Evolutionary conservation across 2,329 filamentous ascomycete genomes (phyloP).

Genomic region (Colletotrichum sp.): DNA sequence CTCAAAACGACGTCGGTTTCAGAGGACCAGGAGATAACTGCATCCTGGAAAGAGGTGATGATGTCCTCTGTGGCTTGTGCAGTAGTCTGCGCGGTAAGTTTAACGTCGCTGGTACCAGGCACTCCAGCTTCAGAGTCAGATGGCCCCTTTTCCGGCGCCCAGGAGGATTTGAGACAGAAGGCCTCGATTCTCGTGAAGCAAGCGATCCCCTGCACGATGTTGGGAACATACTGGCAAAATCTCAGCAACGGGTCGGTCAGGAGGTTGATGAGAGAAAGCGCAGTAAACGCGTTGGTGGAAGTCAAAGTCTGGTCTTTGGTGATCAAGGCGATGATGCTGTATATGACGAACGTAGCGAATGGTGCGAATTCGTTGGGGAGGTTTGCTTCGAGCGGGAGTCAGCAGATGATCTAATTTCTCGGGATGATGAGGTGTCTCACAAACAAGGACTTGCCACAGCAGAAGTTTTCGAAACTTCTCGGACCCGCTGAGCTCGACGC

Average conservation of each 20-base stretch:
- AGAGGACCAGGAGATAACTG: conserved; percentile 15
- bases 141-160: not conserved
- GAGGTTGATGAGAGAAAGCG: conserved; percentile 24
- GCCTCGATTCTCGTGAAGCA: not conserved
- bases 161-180: not conserved
- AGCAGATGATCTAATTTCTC: not conserved
- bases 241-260: conserved; percentile 21
- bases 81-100: not conserved
- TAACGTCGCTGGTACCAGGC: not conserved
- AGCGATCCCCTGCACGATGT: not conserved
- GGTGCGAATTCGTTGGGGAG: not conserved
- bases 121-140: no score
- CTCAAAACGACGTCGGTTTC: not conserved
- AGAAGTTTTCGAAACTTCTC: conserved; percentile 25
- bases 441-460: conserved; percentile 4
- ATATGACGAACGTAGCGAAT: conserved; percentile 21
- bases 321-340: conserved; percentile 7
- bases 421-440: not conserved
- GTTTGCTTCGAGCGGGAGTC: not conserved
- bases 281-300: conserved; percentile 21
- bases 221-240: not conserved
- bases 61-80: not conserved
- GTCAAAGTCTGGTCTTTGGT: conserved; percentile 7
- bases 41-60: not conserved
- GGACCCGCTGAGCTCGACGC: conserved; percentile 23